Conservation (phyloP, 805 yeast species). For the Candida michaelii region DNA sequence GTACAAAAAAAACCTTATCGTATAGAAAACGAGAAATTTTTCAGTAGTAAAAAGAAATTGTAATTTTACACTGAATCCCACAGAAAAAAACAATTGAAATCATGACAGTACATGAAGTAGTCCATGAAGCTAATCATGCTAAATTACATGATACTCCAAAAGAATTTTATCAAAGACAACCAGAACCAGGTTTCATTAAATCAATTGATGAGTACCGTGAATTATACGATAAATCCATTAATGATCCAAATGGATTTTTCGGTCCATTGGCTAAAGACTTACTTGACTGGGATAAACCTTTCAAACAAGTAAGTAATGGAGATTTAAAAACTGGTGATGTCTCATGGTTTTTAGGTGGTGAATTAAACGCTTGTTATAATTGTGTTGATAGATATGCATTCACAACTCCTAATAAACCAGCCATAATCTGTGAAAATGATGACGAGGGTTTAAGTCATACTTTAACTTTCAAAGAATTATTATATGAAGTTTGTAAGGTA, state of each 20-base stretch:
- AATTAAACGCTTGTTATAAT: conserved; percentile 76
- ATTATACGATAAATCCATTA: conserved; percentile 71
- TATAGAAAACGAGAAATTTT: conserved; percentile 3
- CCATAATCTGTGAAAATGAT: conserved; percentile 80
- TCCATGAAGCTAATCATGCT: conserved; percentile 61
- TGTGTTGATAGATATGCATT: conserved; percentile 83
- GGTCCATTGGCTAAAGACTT: conserved; percentile 72
- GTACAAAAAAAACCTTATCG: background rate
- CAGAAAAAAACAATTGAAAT: background rate
- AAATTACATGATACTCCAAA: conserved; percentile 51
- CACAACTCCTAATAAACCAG: conserved; percentile 66
- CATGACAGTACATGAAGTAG: conserved; percentile 20
- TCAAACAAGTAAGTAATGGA: conserved; percentile 63
- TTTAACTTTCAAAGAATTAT: conserved; percentile 69
- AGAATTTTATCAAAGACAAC: conserved; percentile 58
- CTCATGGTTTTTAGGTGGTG: conserved; percentile 80
- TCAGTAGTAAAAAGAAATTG: background rate
- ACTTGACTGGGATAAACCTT: conserved; percentile 79
- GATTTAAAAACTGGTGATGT: conserved; percentile 54
- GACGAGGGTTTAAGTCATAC: conserved; percentile 63
- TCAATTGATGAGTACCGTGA: conserved; percentile 66
- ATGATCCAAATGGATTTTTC: conserved; percentile 78
- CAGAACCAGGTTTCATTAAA: conserved; percentile 58
- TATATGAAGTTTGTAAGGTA: conserved; percentile 66
- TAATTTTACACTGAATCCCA: background rate